Evolutionary conservation across 1,139 yeast genomes (phyloP).

Genomic region (Petasospora rhodanensis): DNA sequence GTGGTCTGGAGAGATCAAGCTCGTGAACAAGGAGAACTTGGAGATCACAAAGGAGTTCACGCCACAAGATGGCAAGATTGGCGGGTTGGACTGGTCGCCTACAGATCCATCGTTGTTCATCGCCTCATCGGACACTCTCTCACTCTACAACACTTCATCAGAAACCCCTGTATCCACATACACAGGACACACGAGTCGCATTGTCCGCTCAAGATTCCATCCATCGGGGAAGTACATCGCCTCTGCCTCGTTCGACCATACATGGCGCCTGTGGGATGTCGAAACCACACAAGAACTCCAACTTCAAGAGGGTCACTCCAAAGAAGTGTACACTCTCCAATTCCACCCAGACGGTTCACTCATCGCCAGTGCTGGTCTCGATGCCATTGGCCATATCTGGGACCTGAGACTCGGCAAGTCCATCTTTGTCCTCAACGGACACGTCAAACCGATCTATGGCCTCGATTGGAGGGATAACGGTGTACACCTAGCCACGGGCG

Average conservation of each 20-base stretch:
- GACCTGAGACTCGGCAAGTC: constrained; percentile 78
- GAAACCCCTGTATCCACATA: constrained; percentile 16
- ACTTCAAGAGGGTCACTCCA: constrained; percentile 83
- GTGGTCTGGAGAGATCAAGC: constrained; percentile 73
- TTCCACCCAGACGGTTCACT: constrained; percentile 80
- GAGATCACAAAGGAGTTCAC: constrained; percentile 28
- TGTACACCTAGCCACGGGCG: constrained; percentile 70
- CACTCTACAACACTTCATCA: constrained; percentile 14
- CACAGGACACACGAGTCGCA: constrained; percentile 46
- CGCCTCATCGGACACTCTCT: constrained; percentile 54
- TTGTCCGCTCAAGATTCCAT: constrained; percentile 62
- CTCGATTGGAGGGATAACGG: constrained; percentile 79
- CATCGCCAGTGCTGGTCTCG: constrained; percentile 74
- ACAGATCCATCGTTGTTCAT: constrained; percentile 31
- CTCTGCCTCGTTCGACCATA: constrained; percentile 77
- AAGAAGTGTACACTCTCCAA: constrained; percentile 59
- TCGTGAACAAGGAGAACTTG: constrained; percentile 40
- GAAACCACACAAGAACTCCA: constrained; percentile 41
- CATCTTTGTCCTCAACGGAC: constrained; percentile 58
- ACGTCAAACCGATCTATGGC: constrained; percentile 66
- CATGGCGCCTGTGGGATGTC: constrained; percentile 89
- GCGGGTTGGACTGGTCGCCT: constrained; percentile 67
- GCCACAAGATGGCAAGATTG: constrained; percentile 56
- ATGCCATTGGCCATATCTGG: constrained; percentile 75
- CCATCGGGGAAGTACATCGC: constrained; percentile 56